Conservation (phyloP, 106 monocot species). For the Dendrobium catenatum region DNA sequence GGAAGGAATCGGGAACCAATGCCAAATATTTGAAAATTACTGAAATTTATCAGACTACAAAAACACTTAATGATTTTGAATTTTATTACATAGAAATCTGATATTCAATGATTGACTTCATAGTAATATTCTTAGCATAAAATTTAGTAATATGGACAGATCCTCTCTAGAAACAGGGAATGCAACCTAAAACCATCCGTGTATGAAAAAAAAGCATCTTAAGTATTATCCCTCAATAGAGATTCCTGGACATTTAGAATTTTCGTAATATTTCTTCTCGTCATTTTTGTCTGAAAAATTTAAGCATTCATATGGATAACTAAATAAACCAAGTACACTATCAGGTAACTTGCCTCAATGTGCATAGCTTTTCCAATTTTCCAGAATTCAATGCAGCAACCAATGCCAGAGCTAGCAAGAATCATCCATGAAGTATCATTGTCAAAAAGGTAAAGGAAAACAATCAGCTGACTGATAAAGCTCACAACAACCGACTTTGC, state of each 20-base stretch:
- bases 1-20: not conserved
- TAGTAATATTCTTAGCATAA: not conserved
- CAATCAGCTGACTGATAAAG: conserved; percentile 86
- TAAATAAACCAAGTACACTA: not conserved
- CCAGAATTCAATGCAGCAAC: conserved; percentile 97
- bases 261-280: too few species aligned
- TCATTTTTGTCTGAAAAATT: not conserved
- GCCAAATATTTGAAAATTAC: not conserved
- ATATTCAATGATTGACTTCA: not conserved
- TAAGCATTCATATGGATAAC: not conserved
- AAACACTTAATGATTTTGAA: not conserved
- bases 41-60: not conserved
- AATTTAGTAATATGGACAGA: not conserved
- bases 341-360: conserved; percentile 50
- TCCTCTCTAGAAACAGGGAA: not conserved
- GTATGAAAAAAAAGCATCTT: not conserved
- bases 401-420: conserved; percentile 89
- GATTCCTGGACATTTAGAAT: not conserved
- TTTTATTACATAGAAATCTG: too few species aligned
- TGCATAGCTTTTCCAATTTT: conserved; percentile 99
- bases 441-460: conserved; percentile 97
- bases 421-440: conserved; percentile 99
- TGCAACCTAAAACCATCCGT: not conserved
- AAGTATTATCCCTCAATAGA: not conserved
- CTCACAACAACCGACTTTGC: conserved; percentile 96